Conservation (phyloP, 345 rosid species). For the Salix koriyanagi region DNA sequence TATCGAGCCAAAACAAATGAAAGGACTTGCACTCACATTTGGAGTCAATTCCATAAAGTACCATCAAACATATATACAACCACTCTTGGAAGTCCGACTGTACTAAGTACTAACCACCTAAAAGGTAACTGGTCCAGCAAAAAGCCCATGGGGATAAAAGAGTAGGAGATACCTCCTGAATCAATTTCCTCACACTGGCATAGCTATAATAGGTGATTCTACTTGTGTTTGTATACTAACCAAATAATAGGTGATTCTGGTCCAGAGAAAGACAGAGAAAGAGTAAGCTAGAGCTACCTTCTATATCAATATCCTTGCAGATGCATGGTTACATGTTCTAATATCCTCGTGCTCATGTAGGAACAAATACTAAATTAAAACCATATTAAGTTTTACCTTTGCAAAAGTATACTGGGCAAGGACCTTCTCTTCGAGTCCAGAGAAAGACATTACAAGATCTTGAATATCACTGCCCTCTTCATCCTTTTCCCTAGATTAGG, state of each 20-base stretch:
- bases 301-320: background rate
- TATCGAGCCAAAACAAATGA: background rate
- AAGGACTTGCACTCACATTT: background rate
- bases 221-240: background rate
- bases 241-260: background rate
- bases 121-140: background rate
- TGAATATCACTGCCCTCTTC: conserved; percentile 69
- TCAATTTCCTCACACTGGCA: background rate
- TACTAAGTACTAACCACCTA: background rate
- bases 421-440: conserved; percentile 84
- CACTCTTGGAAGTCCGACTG: background rate
- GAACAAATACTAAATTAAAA: background rate
- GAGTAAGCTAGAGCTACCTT: background rate
- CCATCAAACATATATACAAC: background rate
- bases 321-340: background rate
- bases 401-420: conserved; percentile 89
- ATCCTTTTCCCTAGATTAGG: conserved; percentile 53
- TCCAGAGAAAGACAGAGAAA: background rate
- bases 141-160: background rate
- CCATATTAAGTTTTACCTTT: conserved; percentile 50
- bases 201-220: background rate
- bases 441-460: conserved; percentile 67
- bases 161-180: background rate
- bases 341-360: background rate
- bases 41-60: background rate